These are phyloP conservation scores for Trypanosoma brucei DNA, from an alignment of 208 protist genomes.

Conservation along the genomic window DNA sequence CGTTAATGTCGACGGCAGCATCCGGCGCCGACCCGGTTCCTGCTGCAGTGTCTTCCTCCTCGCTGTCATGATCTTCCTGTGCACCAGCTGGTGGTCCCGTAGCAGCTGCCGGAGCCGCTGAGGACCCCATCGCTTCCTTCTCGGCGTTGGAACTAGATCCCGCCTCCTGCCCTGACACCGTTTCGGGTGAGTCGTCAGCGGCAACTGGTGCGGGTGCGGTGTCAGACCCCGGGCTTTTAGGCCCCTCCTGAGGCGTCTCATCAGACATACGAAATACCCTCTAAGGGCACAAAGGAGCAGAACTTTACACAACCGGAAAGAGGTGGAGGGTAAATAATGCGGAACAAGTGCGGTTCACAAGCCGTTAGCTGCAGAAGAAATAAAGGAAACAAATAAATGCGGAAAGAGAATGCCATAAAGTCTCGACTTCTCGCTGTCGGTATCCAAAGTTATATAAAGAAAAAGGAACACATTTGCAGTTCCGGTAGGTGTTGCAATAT, in stretches of 20 bases:
- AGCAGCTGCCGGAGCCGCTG: not conserved
- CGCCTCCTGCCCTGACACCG: too few species aligned
- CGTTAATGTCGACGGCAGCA: conserved; percentile 26
- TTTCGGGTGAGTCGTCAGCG: not conserved
- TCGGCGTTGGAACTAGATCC: not conserved
- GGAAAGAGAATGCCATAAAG: too few species aligned
- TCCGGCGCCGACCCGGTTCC: conserved; percentile 8
- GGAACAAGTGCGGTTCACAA: conserved; percentile 4
- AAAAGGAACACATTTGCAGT: too few species aligned
- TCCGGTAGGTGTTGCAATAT: too few species aligned
- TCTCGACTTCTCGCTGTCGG: too few species aligned
- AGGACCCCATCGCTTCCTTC: not conserved
- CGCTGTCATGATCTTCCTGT: conserved; percentile 10
- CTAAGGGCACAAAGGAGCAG: not conserved
- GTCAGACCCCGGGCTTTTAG: not conserved
- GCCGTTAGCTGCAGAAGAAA: conserved; percentile 3
- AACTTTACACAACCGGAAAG: not conserved
- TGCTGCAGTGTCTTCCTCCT: conserved; percentile 11
- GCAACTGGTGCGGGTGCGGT: not conserved
- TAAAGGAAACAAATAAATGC: too few species aligned
- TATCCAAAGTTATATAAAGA: too few species aligned
- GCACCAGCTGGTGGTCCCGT: not conserved
- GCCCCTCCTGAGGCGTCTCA: not conserved
- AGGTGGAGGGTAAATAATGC: conserved; percentile 2
- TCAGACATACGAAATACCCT: not conserved